These are phyloP conservation scores for Xylaria nigripes DNA, from an alignment of 495 filamentous ascomycete genomes.

Conservation along the genomic window DNA sequence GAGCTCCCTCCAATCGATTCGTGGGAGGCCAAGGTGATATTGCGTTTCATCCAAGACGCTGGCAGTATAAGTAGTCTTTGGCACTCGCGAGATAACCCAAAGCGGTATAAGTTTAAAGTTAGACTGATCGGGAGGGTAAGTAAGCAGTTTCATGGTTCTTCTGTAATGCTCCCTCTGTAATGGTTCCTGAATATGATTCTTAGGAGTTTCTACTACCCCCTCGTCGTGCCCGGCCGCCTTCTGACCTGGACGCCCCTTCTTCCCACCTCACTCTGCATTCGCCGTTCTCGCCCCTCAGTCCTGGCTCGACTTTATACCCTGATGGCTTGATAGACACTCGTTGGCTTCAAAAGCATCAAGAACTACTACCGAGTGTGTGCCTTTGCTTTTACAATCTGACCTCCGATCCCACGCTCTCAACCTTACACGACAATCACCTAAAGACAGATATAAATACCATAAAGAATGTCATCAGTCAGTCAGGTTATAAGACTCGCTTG, in stretches of 20 bases:
- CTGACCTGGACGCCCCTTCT: conserved; percentile 37
- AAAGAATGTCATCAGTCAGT: conserved; percentile 54
- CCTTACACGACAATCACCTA: conserved; percentile 72
- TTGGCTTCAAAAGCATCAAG: conserved; percentile 82
- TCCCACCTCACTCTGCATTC: conserved; percentile 61
- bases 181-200: conserved; percentile 9
- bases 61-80: conserved; percentile 58
- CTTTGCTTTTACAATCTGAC: conserved; percentile 66
- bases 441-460: conserved; percentile 78
- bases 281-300: conserved; percentile 77
- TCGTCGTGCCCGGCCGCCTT: conserved; percentile 42
- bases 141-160: conserved; percentile 16
- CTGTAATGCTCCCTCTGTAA: not conserved
- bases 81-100: conserved; percentile 41
- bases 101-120: conserved; percentile 52
- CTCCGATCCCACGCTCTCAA: conserved; percentile 60
- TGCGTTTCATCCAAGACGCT: conserved; percentile 56
- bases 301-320: conserved; percentile 69
- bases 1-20: conserved; percentile 58
- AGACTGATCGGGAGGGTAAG: conserved; percentile 71
- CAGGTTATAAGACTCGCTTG: conserved; percentile 64
- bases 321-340: conserved; percentile 74
- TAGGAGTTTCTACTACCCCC: conserved; percentile 45
- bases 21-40: conserved; percentile 55
- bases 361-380: conserved; percentile 68